Conservation (phyloP, 1,284 basidiomycete species). For the Prillingera fragicola region DNA sequence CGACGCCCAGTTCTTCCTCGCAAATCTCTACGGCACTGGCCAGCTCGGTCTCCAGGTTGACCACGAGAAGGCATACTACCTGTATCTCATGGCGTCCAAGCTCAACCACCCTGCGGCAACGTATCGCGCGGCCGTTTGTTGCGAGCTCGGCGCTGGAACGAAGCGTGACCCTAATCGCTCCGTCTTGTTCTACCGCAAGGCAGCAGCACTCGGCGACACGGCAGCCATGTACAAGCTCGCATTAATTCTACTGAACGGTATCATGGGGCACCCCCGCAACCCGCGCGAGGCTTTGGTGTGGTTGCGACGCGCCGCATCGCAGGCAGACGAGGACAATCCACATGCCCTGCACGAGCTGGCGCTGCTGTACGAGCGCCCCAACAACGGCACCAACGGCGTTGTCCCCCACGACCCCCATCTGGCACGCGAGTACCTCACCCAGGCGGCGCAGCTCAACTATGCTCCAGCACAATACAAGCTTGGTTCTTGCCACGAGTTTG, state of each 20-base stretch:
- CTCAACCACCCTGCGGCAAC: constrained; percentile 93
- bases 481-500: constrained; percentile 92
- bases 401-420: constrained; percentile 54
- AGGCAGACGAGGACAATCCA: constrained; percentile 97
- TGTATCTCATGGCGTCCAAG: constrained; percentile 97
- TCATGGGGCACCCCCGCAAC: constrained; percentile 77
- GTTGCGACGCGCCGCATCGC: constrained; percentile 89
- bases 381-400: constrained; percentile 28
- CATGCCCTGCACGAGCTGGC: constrained; percentile 97
- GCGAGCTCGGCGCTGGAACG: constrained; percentile 99
- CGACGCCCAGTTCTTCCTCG: constrained; percentile 99
- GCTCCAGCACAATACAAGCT: constrained; percentile 92
- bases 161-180: constrained; percentile 79
- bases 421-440: constrained; percentile 81
- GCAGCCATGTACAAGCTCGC: constrained; percentile 99
- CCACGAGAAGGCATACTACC: constrained; percentile 94
- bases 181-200: constrained; percentile 93
- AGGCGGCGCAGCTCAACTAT: constrained; percentile 90
- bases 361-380: constrained; percentile 71
- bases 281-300: constrained; percentile 88
- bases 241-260: constrained; percentile 84
- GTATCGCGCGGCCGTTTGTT: constrained; percentile 97
- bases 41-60: constrained; percentile 90
- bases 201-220: constrained; percentile 91
- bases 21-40: constrained; percentile 95